Evolutionary conservation across 345 rosid genomes (phyloP), one percentile per base, ranked within the genome.

Genomic region (Euclidium syriacum): DNA sequence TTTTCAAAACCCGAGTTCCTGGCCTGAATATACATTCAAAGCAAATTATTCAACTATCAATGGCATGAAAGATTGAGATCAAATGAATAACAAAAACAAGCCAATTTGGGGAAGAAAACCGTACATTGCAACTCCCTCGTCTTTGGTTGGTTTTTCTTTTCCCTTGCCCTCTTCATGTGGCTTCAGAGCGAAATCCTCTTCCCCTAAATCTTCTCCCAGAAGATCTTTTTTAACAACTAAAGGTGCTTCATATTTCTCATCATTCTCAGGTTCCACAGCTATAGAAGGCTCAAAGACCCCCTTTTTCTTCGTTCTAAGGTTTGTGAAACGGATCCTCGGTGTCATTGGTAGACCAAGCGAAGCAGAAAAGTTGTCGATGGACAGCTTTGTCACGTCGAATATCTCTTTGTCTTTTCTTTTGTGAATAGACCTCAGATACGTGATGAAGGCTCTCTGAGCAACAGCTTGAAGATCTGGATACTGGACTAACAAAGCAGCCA

Each of bases 291-390:
- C 81, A 1, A 58, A 40, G 14, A 47, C 70, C 4, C 19, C 69
- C 62, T 80, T 81, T 19, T 73, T 65, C 74, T 75, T 80, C 14
- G 60, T 47, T 79, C 75, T 81, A 35, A 75, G 77, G 44, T 80
- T 80, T 55, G 85, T 63, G 67, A 89, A 89, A 18, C 84, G 83
- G 64, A 90, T 63, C 74, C 68, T 83, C 0, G 99, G 99, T 49
- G 91, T 73, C 88, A 90, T 81, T 27, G 96, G 95, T 51, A 94
- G 79, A 59, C 99, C 99, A 77, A 94, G 60, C 8, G 99, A 87
- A 42, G 97, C 91, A 24, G 99, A 87, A 68, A 76, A 94, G 29
- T 84, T 85, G 38, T 94, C 96, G 20, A 81, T 63, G 0, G 91
- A 73, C 60, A 94, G 73, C 65, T 81, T 82, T 24, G 36, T 55